Percentiles rank a stretch among this genome's conserved stretches.
Conservation (phyloP, 441 rosid genomes). For the Syzygium syzygioides region DNA sequence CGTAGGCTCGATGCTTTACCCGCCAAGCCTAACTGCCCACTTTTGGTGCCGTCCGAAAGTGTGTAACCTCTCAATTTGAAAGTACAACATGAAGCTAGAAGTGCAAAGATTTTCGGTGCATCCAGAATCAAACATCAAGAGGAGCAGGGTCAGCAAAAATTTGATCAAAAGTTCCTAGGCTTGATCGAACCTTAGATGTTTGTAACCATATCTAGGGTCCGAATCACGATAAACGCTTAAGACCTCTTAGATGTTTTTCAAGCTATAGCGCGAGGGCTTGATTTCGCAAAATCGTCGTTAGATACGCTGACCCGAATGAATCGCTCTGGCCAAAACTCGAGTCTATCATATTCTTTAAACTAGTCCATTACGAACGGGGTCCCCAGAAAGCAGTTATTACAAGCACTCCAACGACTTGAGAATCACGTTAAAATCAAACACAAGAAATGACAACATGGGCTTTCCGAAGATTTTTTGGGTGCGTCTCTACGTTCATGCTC, state of each 20-base stretch:
- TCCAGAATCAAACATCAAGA: background rate
- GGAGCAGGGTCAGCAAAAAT: background rate
- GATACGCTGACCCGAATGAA: background rate
- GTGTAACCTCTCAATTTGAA: background rate
- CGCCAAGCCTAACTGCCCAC: background rate
- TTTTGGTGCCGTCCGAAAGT: background rate
- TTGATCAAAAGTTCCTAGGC: background rate
- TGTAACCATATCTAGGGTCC: accelerated
- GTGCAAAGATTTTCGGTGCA: background rate
- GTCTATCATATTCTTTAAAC: background rate
- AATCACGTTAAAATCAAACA: background rate
- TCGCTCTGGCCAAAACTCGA: background rate
- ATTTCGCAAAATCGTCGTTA: background rate
- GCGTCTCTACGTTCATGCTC: background rate
- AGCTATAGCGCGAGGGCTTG: background rate
- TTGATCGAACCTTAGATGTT: background rate
- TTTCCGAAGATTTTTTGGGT: background rate
- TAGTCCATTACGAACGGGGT: background rate
- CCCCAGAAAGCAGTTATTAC: background rate
- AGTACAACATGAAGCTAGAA: background rate
- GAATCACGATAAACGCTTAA: accelerated
- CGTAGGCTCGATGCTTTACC: background rate
- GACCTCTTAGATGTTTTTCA: background rate
- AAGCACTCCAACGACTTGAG: background rate
- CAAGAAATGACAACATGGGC: background rate